phyloP scores from a whole-genome alignment of 2,329 filamentous ascomycete genomes.

The Monosporascus sp. region DNA sequence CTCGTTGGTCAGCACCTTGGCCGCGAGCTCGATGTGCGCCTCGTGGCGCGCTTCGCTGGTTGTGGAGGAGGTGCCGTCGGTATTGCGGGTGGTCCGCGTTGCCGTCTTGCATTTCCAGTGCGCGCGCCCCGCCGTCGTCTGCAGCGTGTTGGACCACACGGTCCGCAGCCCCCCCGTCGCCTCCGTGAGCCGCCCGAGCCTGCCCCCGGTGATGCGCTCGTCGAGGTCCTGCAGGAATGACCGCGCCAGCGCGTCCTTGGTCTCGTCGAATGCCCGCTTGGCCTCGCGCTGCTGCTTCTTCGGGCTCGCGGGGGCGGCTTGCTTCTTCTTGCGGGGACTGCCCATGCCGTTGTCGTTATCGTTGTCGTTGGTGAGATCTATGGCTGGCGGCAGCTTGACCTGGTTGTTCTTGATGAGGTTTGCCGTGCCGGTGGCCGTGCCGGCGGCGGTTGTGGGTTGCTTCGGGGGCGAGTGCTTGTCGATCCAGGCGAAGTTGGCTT shows the following conservation, averaged over 20 bases:
- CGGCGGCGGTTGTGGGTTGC: conserved; percentile 5
- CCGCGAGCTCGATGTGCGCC: conserved; percentile 80
- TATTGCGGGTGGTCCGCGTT: conserved; percentile 24
- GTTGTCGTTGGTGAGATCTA: background rate
- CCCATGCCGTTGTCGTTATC: background rate
- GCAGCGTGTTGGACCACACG: conserved; percentile 72
- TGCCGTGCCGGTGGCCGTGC: conserved; percentile 3
- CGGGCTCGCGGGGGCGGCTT: conserved; percentile 17
- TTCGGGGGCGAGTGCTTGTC: conserved; percentile 27
- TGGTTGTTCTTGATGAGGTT: background rate
- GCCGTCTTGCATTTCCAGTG: conserved; percentile 62
- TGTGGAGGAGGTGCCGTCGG: conserved; percentile 19
- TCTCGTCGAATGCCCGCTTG: conserved; percentile 56
- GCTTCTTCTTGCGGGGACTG: conserved; percentile 8
- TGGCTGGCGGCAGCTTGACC: background rate
- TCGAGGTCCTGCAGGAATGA: conserved; percentile 67
- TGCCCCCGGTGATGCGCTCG: conserved; percentile 52
- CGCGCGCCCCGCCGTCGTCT: conserved; percentile 71
- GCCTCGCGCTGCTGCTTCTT: conserved; percentile 29
- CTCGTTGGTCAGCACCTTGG: conserved; percentile 78
- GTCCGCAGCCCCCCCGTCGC: conserved; percentile 66
- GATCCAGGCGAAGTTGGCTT: conserved; percentile 27
- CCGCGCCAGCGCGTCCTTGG: conserved; percentile 58
- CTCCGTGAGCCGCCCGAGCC: conserved; percentile 51
- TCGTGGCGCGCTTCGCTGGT: conserved; percentile 47